These are phyloP conservation scores for Umbellularia californica DNA, from an alignment of 164 flowering plant genomes.

Conservation along the genomic window DNA sequence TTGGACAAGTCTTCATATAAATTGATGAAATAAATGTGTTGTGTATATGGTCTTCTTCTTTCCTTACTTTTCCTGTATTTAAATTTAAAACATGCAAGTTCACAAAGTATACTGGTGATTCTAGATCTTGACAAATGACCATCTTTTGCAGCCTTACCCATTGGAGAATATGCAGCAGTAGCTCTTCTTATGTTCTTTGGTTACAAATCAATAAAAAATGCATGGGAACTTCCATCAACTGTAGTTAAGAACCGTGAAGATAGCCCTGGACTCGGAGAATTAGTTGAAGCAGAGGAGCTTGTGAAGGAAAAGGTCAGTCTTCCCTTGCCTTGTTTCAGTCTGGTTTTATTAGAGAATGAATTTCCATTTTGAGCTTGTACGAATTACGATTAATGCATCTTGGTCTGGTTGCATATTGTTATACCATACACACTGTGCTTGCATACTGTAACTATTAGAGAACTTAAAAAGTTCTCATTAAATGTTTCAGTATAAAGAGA, in stretches of 20 bases:
- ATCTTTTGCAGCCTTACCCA: constrained; percentile 70
- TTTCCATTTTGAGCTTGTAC: neutral
- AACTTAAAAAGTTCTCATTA: too few species aligned
- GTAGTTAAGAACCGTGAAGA: constrained; percentile 37
- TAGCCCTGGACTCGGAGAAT: constrained; percentile 73
- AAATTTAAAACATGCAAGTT: neutral
- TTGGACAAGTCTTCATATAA: neutral
- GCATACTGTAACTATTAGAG: too few species aligned
- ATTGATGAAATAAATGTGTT: neutral
- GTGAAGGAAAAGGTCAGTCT: constrained; percentile 80
- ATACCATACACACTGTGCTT: too few species aligned
- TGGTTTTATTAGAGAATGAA: neutral
- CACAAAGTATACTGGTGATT: neutral
- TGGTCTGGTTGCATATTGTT: too few species aligned
- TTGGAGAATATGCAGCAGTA: constrained; percentile 97
- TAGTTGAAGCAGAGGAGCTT: constrained; percentile 93
- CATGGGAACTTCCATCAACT: constrained; percentile 87
- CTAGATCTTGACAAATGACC: neutral
- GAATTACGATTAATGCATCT: too few species aligned
- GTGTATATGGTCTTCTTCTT: neutral
- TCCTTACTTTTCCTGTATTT: neutral
- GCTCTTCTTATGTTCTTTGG: constrained; percentile 90
- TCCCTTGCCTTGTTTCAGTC: neutral
- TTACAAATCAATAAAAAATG: constrained; percentile 84
- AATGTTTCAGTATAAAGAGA: too few species aligned